A percentile compares a stretch with the other conserved stretches of the same genome.
phyloP scores from a whole-genome alignment of 176 grass and related monocot genomes.

The Avena atlantica region DNA sequence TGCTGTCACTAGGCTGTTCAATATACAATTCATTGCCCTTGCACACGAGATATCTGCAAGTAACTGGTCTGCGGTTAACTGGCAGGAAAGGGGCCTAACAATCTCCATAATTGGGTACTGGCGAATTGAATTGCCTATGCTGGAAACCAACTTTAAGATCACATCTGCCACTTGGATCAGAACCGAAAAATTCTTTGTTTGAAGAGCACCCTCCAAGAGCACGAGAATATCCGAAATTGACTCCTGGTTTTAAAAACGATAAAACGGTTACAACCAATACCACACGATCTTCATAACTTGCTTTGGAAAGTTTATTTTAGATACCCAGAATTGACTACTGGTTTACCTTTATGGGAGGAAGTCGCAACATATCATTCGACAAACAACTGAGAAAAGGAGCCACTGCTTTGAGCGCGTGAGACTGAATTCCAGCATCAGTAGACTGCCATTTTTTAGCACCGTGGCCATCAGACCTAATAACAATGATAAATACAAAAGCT shows the following conservation, averaged over 20 bases:
- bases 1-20: slow-evolving; percentile 43
- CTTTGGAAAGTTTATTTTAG: not conserved
- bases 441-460: slow-evolving; percentile 68
- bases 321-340: not conserved
- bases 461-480: slow-evolving; percentile 54
- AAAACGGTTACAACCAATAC: not conserved
- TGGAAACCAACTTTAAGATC: slow-evolving; percentile 51
- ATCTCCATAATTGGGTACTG: slow-evolving; percentile 64
- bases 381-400: slow-evolving; percentile 51
- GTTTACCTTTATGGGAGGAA: slow-evolving; percentile 67
- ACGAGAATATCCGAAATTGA: slow-evolving; percentile 57
- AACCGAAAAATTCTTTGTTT: slow-evolving; percentile 48
- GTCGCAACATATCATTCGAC: slow-evolving; percentile 42
- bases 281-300: not conserved
- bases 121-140: slow-evolving; percentile 51
- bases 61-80: slow-evolving; percentile 51
- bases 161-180: slow-evolving; percentile 57
- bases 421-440: slow-evolving; percentile 64
- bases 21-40: slow-evolving; percentile 59
- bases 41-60: slow-evolving; percentile 50
- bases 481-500: not conserved
- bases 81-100: slow-evolving; percentile 55
- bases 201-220: slow-evolving; percentile 57
- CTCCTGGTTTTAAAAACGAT: slow-evolving; percentile 45
- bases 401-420: slow-evolving; percentile 61